Evolutionary conservation across 225 moss, liverwort and hornwort species (phyloP).

Genomic region (Marchantia paleacea): DNA sequence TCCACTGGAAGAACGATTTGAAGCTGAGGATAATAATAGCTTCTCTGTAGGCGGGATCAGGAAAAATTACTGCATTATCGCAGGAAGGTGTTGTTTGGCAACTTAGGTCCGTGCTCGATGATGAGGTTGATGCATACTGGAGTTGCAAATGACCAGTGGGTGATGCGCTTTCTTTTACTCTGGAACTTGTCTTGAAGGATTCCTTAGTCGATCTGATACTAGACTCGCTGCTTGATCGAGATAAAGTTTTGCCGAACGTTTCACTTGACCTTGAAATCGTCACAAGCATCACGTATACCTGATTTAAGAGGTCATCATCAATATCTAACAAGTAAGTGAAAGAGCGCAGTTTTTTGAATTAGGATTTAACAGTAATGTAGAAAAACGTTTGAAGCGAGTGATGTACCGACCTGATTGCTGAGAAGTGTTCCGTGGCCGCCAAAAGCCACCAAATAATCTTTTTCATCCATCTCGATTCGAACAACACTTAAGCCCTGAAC

Average conservation of each 20-base stretch:
- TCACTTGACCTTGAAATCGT: background rate
- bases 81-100: background rate
- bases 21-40: too few relatives aligned
- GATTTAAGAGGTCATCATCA: background rate
- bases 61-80: background rate
- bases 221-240: conserved; percentile 1
- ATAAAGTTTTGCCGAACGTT: background rate
- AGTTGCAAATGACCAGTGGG: conserved; percentile 14
- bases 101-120: conserved; percentile 15
- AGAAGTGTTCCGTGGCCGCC: conserved; percentile 27
- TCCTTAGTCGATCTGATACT: background rate
- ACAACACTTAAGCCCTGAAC: conserved; percentile 28
- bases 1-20: too few relatives aligned
- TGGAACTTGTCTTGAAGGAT: background rate
- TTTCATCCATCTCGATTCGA: background rate
- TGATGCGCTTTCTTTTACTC: background rate
- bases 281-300: conserved; percentile 25
- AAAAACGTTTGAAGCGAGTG: too few relatives aligned
- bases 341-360: too few relatives aligned
- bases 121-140: background rate
- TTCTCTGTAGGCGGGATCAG: too few relatives aligned
- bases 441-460: conserved; percentile 22
- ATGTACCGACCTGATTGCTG: conserved; percentile 16
- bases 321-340: background rate
- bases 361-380: too few relatives aligned